phyloP scores from a whole-genome alignment of 257 asterid genomes.

The Gentiana macrophylla region DNA sequence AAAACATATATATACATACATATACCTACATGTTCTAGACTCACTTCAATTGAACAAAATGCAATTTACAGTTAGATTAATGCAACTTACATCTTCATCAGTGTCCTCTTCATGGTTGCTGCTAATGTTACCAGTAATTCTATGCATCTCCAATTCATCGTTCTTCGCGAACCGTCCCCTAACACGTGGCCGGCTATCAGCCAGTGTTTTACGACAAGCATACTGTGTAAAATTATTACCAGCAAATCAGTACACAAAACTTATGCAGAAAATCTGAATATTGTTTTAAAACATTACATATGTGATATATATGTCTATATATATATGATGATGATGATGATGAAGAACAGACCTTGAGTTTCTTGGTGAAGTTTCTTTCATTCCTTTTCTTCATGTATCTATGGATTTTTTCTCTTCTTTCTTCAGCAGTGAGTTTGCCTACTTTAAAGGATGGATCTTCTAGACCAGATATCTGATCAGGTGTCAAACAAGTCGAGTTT shows the following conservation, averaged over 20 bases:
- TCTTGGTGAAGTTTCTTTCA: conserved; percentile 86
- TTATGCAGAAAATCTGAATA: too few relatives aligned
- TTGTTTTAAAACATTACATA: too few relatives aligned
- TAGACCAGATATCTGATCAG: conserved; percentile 56
- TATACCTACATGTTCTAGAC: too few relatives aligned
- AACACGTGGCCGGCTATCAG: conserved; percentile 88
- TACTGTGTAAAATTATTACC: conserved; percentile 33
- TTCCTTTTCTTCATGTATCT: conserved; percentile 83
- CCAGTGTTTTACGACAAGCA: conserved; percentile 87
- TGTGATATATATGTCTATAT: too few relatives aligned
- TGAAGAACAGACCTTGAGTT: conserved; percentile 54
- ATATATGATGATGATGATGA: too few relatives aligned
- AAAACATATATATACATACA: too few relatives aligned
- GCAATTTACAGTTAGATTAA: too few relatives aligned
- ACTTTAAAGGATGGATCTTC: conserved; percentile 66
- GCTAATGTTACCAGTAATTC: conserved; percentile 26
- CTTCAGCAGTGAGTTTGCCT: conserved; percentile 75
- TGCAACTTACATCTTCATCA: conserved; percentile 35
- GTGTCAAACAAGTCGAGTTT: conserved; percentile 38
- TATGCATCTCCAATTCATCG: conserved; percentile 47
- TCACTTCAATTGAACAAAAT: too few relatives aligned
- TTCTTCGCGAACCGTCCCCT: conserved; percentile 88
- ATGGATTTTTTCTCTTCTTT: conserved; percentile 72
- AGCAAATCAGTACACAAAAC: neutral
- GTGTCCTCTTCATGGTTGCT: conserved; percentile 49